Evolutionary conservation across 2,329 filamentous ascomycete genomes (phyloP).

Genomic region (Aspergillus pseudoviridinutans): DNA sequence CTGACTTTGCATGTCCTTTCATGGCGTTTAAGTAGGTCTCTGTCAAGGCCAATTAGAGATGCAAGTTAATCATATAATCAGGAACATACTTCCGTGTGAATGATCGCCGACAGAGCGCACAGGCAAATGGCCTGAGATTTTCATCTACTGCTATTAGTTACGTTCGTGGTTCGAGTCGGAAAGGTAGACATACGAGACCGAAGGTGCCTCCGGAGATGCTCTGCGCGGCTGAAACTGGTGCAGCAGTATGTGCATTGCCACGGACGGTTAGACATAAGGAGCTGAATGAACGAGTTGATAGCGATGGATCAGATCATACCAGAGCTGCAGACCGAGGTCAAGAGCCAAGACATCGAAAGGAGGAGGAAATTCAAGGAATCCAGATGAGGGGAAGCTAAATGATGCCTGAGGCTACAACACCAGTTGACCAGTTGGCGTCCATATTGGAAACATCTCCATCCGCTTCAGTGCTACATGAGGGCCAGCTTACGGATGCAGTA

Average conservation of each 20-base stretch:
- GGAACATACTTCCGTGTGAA: slow-evolving; percentile 18
- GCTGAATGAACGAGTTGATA: not conserved
- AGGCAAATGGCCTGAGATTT: slow-evolving; percentile 13
- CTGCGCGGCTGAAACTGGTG: slow-evolving; percentile 16
- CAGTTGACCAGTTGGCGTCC: no score
- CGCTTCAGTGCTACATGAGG: no score
- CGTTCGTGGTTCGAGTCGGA: not conserved
- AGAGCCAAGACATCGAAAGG: not conserved
- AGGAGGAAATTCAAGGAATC: not conserved
- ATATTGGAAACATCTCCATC: no score
- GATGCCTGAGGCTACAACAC: no score
- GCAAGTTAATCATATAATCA: not conserved
- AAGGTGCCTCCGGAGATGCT: slow-evolving; percentile 19
- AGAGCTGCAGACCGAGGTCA: not conserved
- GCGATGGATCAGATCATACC: not conserved
- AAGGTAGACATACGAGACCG: slow-evolving; percentile 13
- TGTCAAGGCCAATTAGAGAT: not conserved
- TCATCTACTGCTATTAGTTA: slow-evolving; percentile 10
- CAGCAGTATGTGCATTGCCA: slow-evolving; percentile 13
- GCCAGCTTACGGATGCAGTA: no score
- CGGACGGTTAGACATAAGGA: slow-evolving; percentile 3
- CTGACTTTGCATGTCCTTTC: slow-evolving; percentile 17
- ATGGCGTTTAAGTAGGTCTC: slow-evolving; percentile 20
- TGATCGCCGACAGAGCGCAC: slow-evolving; percentile 10
- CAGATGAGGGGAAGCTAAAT: no score